Evolutionary conservation across 78 protist genomes (phyloP).

Genomic region (Pigoraptor vietnamica): DNA sequence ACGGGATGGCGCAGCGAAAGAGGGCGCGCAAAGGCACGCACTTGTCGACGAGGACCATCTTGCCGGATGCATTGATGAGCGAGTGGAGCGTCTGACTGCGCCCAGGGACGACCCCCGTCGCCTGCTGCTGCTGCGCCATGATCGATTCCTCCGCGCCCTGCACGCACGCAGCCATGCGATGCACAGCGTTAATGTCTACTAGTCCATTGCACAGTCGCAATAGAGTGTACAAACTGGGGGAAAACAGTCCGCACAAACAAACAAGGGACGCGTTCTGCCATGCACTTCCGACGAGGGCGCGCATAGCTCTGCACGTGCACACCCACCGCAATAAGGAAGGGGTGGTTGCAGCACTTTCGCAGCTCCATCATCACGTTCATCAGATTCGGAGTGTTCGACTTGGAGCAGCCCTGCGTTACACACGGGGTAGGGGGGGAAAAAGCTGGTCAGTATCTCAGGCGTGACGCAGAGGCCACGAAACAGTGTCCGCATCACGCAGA

Average conservation of each 20-base stretch:
- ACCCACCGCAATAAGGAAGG: slow-evolving; percentile 64
- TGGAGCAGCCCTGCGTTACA: not conserved
- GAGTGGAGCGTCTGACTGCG: not conserved
- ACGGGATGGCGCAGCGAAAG: not conserved
- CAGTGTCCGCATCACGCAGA: not conserved
- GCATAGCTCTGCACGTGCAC: too few species aligned
- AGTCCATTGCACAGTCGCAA: too few species aligned
- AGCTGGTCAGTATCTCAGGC: too few species aligned
- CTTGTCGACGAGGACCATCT: slow-evolving; percentile 85
- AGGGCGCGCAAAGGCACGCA: not conserved
- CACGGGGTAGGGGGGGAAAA: not conserved
- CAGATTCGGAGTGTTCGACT: slow-evolving; percentile 32
- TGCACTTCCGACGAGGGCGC: too few species aligned
- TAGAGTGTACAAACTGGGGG: too few species aligned
- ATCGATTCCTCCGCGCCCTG: not conserved
- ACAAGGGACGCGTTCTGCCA: too few species aligned
- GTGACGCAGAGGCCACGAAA: too few species aligned
- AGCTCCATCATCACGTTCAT: slow-evolving; percentile 90
- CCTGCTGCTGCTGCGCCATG: not conserved
- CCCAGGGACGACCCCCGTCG: not conserved
- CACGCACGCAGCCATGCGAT: not conserved
- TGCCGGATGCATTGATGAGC: slow-evolving; percentile 76
- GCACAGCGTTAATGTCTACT: too few species aligned
- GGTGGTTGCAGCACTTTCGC: slow-evolving; percentile 94
- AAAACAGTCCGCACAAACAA: too few species aligned